phyloP scores from a whole-genome alignment of 2,329 filamentous ascomycete species.

The Geosmithia morbida region DNA sequence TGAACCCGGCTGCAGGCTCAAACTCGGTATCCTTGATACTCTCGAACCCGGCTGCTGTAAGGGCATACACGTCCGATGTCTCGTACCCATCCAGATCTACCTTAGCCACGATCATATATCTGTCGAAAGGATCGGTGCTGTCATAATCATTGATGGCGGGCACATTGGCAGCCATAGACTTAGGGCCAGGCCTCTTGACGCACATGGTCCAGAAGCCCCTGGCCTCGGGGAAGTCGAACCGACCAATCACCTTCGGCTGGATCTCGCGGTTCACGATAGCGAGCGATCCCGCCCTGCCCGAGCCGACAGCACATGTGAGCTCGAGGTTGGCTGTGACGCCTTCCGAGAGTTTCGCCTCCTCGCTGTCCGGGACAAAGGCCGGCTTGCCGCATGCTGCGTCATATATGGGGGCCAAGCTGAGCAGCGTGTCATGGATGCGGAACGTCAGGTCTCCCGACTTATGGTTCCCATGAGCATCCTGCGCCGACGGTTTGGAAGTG shows the following conservation, averaged over 20 bases:
- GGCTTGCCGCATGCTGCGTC: slow-evolving; percentile 57
- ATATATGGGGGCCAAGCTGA: slow-evolving; percentile 67
- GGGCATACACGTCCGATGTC: slow-evolving; percentile 62
- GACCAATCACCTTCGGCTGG: slow-evolving; percentile 55
- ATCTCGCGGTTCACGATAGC: slow-evolving; percentile 67
- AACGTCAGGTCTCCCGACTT: slow-evolving; percentile 57
- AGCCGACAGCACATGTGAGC: slow-evolving; percentile 46
- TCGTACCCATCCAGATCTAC: slow-evolving; percentile 54
- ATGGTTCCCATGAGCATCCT: slow-evolving; percentile 21
- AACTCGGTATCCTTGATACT: slow-evolving; percentile 76
- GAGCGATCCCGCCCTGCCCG: slow-evolving; percentile 52
- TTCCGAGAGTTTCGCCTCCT: slow-evolving; percentile 23
- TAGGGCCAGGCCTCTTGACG: slow-evolving; percentile 51
- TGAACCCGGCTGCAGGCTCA: slow-evolving; percentile 75
- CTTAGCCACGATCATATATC: slow-evolving; percentile 74
- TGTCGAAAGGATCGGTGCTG: slow-evolving; percentile 50
- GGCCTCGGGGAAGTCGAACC: slow-evolving; percentile 58
- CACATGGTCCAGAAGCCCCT: slow-evolving; percentile 70
- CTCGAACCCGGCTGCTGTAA: slow-evolving; percentile 61
- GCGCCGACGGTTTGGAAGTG: slow-evolving; percentile 33
- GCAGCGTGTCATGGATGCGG: slow-evolving; percentile 59
- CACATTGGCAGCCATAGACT: slow-evolving; percentile 33
- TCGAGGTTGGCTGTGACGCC: slow-evolving; percentile 42
- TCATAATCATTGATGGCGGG: slow-evolving; percentile 38
- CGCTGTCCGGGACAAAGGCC: slow-evolving; percentile 24